phyloP scores from a whole-genome alignment of 2,329 filamentous ascomycete species.

The Penicillium fuscoglaucum region DNA sequence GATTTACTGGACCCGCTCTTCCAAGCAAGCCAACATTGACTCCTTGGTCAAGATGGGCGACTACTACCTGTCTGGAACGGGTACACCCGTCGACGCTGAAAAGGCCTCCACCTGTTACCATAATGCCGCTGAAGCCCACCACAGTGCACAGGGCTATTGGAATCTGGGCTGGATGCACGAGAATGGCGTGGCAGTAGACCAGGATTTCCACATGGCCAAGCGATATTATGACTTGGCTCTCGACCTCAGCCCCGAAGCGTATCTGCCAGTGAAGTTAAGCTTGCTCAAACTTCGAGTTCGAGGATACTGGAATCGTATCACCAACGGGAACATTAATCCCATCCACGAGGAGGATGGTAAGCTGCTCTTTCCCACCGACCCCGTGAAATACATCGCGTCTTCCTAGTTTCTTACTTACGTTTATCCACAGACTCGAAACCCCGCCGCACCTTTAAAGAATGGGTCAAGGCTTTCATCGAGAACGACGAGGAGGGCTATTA shows the following conservation, averaged over 20 bases:
- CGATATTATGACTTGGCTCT: slow-evolving; percentile 91
- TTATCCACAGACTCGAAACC: slow-evolving; percentile 62
- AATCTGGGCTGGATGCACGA: slow-evolving; percentile 99
- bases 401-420: background rate
- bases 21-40: slow-evolving; percentile 89
- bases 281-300: slow-evolving; percentile 79
- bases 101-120: slow-evolving; percentile 94
- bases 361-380: slow-evolving; percentile 29
- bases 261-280: slow-evolving; percentile 86
- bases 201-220: slow-evolving; percentile 97
- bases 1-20: slow-evolving; percentile 92
- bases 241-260: slow-evolving; percentile 89
- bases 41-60: slow-evolving; percentile 97
- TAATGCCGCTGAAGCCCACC: slow-evolving; percentile 84
- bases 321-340: slow-evolving; percentile 84
- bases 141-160: slow-evolving; percentile 92
- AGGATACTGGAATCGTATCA: slow-evolving; percentile 93
- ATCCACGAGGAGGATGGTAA: slow-evolving; percentile 86
- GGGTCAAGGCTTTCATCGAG: slow-evolving; percentile 81
- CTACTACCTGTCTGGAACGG: slow-evolving; percentile 85
- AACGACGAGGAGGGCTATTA: slow-evolving; percentile 69
- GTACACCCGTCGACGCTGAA: slow-evolving; percentile 68
- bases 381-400: background rate
- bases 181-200: slow-evolving; percentile 86
- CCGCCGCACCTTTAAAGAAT: slow-evolving; percentile 77